A percentile compares a stretch with the other conserved stretches of the same genome.
phyloP scores from a whole-genome alignment of 1,284 basidiomycete species.

The Tausonia pullulans region DNA sequence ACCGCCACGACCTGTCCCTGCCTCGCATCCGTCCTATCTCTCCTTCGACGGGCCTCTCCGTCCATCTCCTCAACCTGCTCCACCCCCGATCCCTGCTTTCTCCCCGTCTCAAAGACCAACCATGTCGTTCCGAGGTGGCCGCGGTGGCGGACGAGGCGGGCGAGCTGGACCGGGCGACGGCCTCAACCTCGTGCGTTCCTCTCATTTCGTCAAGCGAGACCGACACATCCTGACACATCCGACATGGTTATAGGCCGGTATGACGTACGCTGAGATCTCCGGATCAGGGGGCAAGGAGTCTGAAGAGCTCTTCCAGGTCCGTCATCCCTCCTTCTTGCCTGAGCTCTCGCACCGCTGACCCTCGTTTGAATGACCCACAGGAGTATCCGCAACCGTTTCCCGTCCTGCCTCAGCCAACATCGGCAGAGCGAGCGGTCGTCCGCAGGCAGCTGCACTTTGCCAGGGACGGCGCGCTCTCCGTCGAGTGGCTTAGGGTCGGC shows the following conservation, averaged over 20 bases:
- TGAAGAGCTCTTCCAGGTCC: constrained; percentile 13
- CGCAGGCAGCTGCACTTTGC: constrained; percentile 10
- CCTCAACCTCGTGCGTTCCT: constrained; percentile 8
- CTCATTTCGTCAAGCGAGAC: not conserved
- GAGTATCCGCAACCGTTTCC: constrained; percentile 13
- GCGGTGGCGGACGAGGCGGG: constrained; percentile 14
- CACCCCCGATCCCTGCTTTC: not conserved
- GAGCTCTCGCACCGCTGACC: not conserved
- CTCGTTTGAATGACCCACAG: not conserved
- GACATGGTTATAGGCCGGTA: constrained; percentile 3
- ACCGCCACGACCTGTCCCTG: not conserved
- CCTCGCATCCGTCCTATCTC: not conserved
- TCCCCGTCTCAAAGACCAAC: not conserved
- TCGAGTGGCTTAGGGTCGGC: constrained; percentile 1
- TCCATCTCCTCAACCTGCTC: not conserved
- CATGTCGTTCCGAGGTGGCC: constrained; percentile 10
- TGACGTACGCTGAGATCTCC: constrained; percentile 17
- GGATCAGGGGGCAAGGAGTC: constrained; percentile 4
- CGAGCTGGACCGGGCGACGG: constrained; percentile 15
- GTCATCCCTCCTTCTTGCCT: not conserved
- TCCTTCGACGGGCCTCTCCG: not conserved
- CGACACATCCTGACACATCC: not conserved
- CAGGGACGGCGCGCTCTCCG: constrained; percentile 4
- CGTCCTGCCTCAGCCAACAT: constrained; percentile 1
- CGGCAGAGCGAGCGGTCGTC: constrained; percentile 3